Evolutionary conservation across 2,329 filamentous ascomycete genomes (phyloP), one percentile per base, ranked within the genome.

Genomic region (Metarhizium anisopliae): DNA sequence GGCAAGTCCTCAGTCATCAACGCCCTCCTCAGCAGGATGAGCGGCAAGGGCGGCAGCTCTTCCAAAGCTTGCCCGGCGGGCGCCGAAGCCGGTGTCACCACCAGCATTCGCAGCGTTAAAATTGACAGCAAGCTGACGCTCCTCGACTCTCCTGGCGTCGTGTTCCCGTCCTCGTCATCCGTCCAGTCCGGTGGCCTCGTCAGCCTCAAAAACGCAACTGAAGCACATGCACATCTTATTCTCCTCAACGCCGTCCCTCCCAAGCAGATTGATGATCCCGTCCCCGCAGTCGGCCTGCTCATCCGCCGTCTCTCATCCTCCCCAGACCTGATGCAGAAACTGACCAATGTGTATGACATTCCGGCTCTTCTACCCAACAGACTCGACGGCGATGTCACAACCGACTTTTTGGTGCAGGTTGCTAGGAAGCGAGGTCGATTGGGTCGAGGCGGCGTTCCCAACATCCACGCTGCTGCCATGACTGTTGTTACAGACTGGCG

Each of bases 1-100:
- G 92, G 92, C 68, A 96, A 96, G 77, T 95, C 90, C 32, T 96
- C 91, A 52, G 90, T 96, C 65, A 96, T 96, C 79, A 96, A 96
- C 71, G 89, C 91, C 16, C 84, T 96, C 55, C 87, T 90, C 20
- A 85, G 88, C 42, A 83, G 90, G 42, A 77, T 96, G 63, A 83
- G 86, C 61, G 81, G 84, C 56, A 84, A 82, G 66, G 82, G 82
- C 42, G 74, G 74, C 49, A 69, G 72, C 62, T 75, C 80, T 62
- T 78, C 80, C 40, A 73, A 67, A 59, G 88, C 90, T 47, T 96
- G 91, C 70, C 92, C 92, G 1, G 88, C 89, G 1, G 92, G 92
- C 58, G 91, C 92, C 35, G 92, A 96, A 74, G 92, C 92, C 25
- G 92, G 92, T 55, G 90, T 96, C 43, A 96, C 92, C 5, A 96